Evolutionary conservation across 257 asterid species (phyloP).

Genomic region (Capsicum pubescens): DNA sequence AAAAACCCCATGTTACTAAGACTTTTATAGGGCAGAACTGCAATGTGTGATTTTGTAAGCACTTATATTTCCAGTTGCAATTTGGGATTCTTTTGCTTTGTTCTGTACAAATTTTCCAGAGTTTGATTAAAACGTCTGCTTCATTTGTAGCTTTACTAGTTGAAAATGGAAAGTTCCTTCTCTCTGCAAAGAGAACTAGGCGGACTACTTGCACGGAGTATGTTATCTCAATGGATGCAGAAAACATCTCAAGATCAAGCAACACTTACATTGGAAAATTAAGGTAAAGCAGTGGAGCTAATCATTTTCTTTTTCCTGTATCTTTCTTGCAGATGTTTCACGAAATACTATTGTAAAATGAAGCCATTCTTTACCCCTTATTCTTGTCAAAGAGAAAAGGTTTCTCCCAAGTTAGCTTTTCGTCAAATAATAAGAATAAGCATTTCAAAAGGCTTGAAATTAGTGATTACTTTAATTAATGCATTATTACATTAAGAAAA

Average conservation of each 20-base stretch:
- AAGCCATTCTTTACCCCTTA: conserved; percentile 15
- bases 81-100: not conserved
- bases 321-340: conserved; percentile 2
- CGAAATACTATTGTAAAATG: not conserved
- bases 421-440: not conserved
- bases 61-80: not conserved
- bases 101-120: conserved; percentile 7
- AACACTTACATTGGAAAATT: conserved; percentile 87
- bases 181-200: conserved; percentile 95
- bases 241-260: conserved; percentile 86
- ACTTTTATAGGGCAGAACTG: not conserved
- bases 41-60: not conserved
- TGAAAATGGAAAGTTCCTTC: conserved; percentile 97
- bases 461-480: not conserved
- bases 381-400: not conserved
- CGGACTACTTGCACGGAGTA: conserved; percentile 96
- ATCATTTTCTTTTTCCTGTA: conserved; percentile 1
- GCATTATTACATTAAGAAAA: not conserved
- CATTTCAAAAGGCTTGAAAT: conserved; percentile 15
- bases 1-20: not conserved
- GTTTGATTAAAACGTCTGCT: conserved; percentile 21
- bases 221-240: conserved; percentile 91
- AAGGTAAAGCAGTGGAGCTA: conserved; percentile 48
- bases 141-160: conserved; percentile 73
- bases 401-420: not conserved